Base-by-base conservation (phyloP, 2,329 filamentous ascomycete genomes). In the Hirsutella minnesotensis region DNA sequence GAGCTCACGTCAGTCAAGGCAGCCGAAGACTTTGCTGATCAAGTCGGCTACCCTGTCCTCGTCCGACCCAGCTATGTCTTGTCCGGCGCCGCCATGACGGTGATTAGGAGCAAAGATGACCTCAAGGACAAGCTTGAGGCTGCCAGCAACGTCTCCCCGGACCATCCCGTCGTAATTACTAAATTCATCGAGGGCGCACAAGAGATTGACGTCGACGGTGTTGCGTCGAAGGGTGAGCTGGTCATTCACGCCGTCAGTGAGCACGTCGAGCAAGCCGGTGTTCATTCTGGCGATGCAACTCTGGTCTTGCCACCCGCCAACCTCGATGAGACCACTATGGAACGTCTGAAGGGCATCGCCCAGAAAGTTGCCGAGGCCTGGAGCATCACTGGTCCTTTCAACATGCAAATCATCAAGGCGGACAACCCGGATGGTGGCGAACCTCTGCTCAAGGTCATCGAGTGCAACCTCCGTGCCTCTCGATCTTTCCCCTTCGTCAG, bases 391-490 rank as follows among this genome's bases (percentile, higher is more conserved):
- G 92, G 92, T 43, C 92, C 92, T 46, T 98, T 96, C 79, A 98
- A 98, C 76, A 96, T 98, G 90, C 92, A 98, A 62, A 94, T 98
- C 66, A 96, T 98, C 76, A 94, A 94, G 71, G 87, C 85, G 30
- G 74, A 86, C 12, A 72, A 83, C 56, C 78, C 83, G 27, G 80
- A 86, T 46, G 84, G 84, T 45, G 82, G 81, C 44, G 76, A 83
- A 57, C 78, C 85, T 29, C 72, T 77, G 22, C 77, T 96, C 51
- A 95, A 95, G 74, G 90, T 96, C 57, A 96, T 96, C 49, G 90
- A 96, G 68, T 96, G 90, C 72, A 96, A 96, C 66, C 80, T 96
- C 48, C 90, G 90, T 63, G 92, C 90, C 44, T 96, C 90, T 46
- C 88, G 90, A 49, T 96, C 90, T 1, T 96, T 96, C 81, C 90